phyloP scores from a whole-genome alignment of 179 eudicot species.

The Pouteria campechiana region DNA sequence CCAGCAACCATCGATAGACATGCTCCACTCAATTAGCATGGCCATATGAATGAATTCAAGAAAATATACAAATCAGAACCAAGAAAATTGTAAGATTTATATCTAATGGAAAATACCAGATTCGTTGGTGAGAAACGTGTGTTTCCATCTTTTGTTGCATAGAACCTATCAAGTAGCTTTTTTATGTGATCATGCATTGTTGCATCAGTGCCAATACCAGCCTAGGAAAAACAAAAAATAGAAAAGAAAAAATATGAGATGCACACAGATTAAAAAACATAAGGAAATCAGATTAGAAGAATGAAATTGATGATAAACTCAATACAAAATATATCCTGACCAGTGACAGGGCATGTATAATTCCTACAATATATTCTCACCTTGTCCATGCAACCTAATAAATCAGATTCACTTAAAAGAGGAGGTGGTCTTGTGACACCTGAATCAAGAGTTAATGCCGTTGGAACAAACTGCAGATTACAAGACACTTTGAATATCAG shows the following conservation, averaged over 20 bases:
- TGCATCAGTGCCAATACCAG: conserved; percentile 98
- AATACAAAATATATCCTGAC: neutral
- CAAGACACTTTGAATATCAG: too few relatives aligned
- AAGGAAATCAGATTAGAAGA: too few relatives aligned
- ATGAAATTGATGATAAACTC: too few relatives aligned
- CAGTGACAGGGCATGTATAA: too few relatives aligned
- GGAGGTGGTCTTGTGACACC: conserved; percentile 93
- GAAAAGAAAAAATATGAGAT: neutral
- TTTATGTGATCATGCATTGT: conserved; percentile 99
- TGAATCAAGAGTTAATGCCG: conserved; percentile 69
- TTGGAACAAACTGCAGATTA: conserved; percentile 72
- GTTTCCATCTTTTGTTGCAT: conserved; percentile 84
- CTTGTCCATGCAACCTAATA: conserved; percentile 89
- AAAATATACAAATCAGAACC: too few relatives aligned
- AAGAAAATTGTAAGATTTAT: too few relatives aligned
- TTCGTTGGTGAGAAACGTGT: conserved; percentile 87
- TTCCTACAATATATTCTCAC: too few relatives aligned
- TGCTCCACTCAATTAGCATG: too few relatives aligned
- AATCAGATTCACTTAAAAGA: conserved; percentile 93
- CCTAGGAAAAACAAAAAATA: conserved; percentile 21
- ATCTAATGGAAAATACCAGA: conserved; percentile 34
- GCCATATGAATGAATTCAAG: too few relatives aligned
- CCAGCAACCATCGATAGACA: too few relatives aligned
- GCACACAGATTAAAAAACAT: too few relatives aligned
- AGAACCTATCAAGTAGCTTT: conserved; percentile 88